Percentiles rank a stretch among this genome's conserved stretches.
Conservation (phyloP, 2,329 filamentous ascomycete species). For the Monilinia polystroma region DNA sequence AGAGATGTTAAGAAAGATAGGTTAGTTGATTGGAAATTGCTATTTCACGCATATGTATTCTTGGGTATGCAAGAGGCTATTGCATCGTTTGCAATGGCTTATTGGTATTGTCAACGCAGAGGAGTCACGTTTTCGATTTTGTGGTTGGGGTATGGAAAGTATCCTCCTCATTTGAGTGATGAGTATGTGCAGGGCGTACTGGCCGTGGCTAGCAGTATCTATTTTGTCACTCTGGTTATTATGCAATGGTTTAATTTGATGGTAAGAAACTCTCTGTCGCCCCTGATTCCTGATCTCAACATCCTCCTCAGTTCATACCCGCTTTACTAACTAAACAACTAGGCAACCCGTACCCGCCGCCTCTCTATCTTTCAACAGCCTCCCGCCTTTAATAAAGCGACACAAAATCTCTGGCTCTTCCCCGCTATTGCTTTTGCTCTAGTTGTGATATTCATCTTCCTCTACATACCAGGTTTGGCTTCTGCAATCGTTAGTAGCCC, state of each 20-base stretch:
- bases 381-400: conserved; percentile 59
- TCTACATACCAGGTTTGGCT: conserved; percentile 66
- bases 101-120: conserved; percentile 59
- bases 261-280: conserved; percentile 17
- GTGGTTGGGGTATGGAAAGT: conserved; percentile 66
- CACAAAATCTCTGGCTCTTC: conserved; percentile 64
- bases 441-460: conserved; percentile 64
- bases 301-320: background rate
- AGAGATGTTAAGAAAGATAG: conserved; percentile 67
- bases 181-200: conserved; percentile 50
- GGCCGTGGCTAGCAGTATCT: conserved; percentile 50
- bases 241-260: conserved; percentile 80
- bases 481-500: conserved; percentile 56
- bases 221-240: conserved; percentile 75
- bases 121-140: conserved; percentile 63
- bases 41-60: conserved; percentile 69
- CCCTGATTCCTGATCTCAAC: background rate
- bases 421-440: conserved; percentile 68
- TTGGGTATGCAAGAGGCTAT: conserved; percentile 62
- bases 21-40: conserved; percentile 69
- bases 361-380: conserved; percentile 70
- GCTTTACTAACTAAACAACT: background rate
- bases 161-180: conserved; percentile 46
- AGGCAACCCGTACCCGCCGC: conserved; percentile 58
- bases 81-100: conserved; percentile 61